Base-by-base conservation (phyloP, 306 rosid species). In the Prunus davidiana region DNA sequence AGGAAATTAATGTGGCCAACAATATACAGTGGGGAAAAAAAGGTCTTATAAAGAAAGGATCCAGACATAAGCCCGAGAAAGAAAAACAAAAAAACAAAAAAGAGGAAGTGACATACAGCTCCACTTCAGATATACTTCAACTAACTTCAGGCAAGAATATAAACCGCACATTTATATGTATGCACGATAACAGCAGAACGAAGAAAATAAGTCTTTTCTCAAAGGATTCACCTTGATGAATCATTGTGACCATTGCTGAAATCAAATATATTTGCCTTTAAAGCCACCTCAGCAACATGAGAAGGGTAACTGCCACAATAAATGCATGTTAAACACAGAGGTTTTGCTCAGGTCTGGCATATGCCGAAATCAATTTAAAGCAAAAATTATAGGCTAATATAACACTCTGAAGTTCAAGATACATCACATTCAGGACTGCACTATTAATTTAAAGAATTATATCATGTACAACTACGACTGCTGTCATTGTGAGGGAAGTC, bases 241-340 rank as follows among this genome's bases (percentile, higher is more conserved):
- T 73, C 83, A 73, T 71, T 78, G 67, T 77, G 61, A 76, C 83
- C 82, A 76, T 83, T 64, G 72, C 86, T 82, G 68, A 79, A 74
- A 74, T 89, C 91, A 87, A 94, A 94, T 61, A 92, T 82, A 80
- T 90, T 89, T 69, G 95, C 89, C 74, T 83, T 89, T 50, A 92
- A 88, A 76, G 89, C 85, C 15, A 83, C 84, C 50, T 81, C 88
- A 68, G 92, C 72, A 73, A 94, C 96, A 74, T 54, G 68, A 78
- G 92, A 84, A 49, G 98, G 97, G 78, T 88, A 88, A 85, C 97
- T 94, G 91, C 76, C 68, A 80, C 63, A 61, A 18, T 27, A 64
- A 50, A 64, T 30, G 20, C 54, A 67, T 19, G n/a, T 67, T 38
- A 30, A 28, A 4, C 51, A 28, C 56, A 38, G 38, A 61, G 50